These are phyloP conservation scores for Psidium friedrichsthalianum DNA, from an alignment of 345 rosid genomes.

Conservation along the genomic window DNA sequence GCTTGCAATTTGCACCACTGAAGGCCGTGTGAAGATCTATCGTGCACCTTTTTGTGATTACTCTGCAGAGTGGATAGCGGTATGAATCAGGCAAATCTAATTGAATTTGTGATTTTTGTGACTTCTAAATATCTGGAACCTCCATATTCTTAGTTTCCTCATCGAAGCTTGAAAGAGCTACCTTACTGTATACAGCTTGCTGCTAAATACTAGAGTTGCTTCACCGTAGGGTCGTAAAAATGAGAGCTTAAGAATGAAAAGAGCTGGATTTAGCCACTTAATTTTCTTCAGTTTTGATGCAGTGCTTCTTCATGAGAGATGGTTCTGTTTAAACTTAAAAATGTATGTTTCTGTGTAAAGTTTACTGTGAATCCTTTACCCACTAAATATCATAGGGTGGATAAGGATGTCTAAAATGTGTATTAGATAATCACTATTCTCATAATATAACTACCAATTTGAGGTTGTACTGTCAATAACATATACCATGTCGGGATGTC, in stretches of 20 bases:
- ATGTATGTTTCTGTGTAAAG: background rate
- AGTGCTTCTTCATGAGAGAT: background rate
- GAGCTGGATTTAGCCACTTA: background rate
- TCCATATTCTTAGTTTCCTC: background rate
- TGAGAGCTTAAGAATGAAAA: background rate
- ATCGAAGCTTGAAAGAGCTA: background rate
- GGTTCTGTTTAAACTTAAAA: background rate
- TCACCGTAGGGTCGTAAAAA: background rate
- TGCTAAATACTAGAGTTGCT: background rate
- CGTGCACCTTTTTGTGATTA: conserved; percentile 75
- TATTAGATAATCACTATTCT: background rate
- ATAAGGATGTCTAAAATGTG: background rate
- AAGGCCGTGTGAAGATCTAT: conserved; percentile 78
- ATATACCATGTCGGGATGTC: background rate
- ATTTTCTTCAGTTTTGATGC: background rate
- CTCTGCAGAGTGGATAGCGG: conserved; percentile 94
- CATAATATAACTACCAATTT: background rate
- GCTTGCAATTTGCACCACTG: conserved; percentile 75
- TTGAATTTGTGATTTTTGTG: background rate
- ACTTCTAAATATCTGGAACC: background rate
- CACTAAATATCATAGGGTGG: background rate
- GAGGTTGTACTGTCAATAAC: background rate
- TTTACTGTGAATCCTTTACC: background rate
- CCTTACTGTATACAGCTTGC: background rate
- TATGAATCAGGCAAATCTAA: conserved; percentile 10